phyloP scores from a whole-genome alignment of 352 stramenopile genomes.

The Globisporangium megalacanthum region DNA sequence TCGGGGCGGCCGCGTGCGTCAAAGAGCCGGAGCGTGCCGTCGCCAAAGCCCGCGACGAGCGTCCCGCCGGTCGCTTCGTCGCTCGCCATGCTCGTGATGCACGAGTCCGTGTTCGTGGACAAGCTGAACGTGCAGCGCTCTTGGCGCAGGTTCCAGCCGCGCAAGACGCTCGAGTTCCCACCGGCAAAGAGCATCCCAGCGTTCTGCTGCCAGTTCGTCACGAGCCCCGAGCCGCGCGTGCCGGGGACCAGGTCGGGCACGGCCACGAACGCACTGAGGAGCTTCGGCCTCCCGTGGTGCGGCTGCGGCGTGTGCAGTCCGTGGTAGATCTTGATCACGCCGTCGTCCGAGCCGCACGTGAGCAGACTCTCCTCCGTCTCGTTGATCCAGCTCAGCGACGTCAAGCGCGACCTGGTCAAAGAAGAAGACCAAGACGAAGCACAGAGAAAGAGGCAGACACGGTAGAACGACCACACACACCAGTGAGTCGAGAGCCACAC shows the following conservation, averaged over 20 bases:
- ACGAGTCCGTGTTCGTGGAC: conserved; percentile 86
- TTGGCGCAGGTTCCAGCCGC: conserved; percentile 93
- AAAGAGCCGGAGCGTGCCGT: conserved; percentile 94
- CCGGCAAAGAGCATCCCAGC: conserved; percentile 88
- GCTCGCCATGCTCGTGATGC: conserved; percentile 86
- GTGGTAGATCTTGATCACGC: conserved; percentile 95
- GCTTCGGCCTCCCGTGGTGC: conserved; percentile 37
- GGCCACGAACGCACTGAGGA: conserved; percentile 92
- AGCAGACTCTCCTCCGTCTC: conserved; percentile 91
- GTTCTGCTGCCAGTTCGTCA: conserved; percentile 95
- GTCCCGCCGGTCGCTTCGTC: conserved; percentile 70
- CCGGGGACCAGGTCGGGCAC: conserved; percentile 90
- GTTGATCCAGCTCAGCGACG: conserved; percentile 97
- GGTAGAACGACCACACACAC: background rate
- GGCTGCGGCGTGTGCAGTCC: conserved; percentile 62
- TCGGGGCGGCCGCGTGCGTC: conserved; percentile 86
- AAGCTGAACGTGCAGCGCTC: conserved; percentile 86
- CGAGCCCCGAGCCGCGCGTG: conserved; percentile 89
- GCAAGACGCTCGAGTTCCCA: conserved; percentile 89
- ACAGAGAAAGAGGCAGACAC: background rate
- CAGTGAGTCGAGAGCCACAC: background rate
- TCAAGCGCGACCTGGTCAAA: conserved; percentile 78
- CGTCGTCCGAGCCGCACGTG: conserved; percentile 95
- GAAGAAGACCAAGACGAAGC: conserved; percentile 2
- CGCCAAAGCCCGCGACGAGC: conserved; percentile 90